Evolutionary conservation across 257 asterid genomes (phyloP), one percentile per base, ranked within the genome.

Genomic region (Handroanthus guayacan): DNA sequence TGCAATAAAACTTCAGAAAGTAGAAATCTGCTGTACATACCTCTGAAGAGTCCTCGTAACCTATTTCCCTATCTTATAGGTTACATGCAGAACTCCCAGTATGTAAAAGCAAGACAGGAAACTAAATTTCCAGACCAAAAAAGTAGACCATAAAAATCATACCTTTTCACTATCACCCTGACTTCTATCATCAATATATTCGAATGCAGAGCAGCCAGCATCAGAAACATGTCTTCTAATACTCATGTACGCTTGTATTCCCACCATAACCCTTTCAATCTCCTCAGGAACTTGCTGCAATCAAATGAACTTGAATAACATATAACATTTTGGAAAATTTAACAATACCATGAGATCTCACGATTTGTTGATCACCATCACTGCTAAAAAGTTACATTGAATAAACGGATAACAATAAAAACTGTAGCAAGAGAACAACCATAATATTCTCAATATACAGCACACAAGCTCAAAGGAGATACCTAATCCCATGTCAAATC

Each of bases 221-320:
- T 91, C 97, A 71, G 94, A 91, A 45, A 93, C 93, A 76, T 83
- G 98, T 47, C 84, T 89, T 81, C 99, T 87, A 62, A 95, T 95
- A 84, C 98, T 93, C 88, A 95, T 89, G 84, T 95, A 95, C 36
- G 97, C 96, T 85, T 95, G 91, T 78, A 95, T 85, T 39, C 96
- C 97, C 75, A 90, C 92, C 98, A 95, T 86, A 75, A 95, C 91
- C 83, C 98, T 89, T 57, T 95, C 98, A 16, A 93, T 85, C 89
- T 95, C 99, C 87, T 95, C 99, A 4, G 99, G 97, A 64, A 91
- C 92, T 95, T 95, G 99, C 99, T 95, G 76, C 20, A 83, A 74
- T 54, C 55, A 79, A 80, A 80, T 25, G 77, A 69, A 68, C 20
- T 67, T 69, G 62, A 62, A 76, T 57, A 36, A 83, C 31, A 25